Evolutionary conservation across 2,329 filamentous ascomycete species (phyloP), one percentile per base, ranked within the genome.

Genomic region (Aspergillus niger): DNA sequence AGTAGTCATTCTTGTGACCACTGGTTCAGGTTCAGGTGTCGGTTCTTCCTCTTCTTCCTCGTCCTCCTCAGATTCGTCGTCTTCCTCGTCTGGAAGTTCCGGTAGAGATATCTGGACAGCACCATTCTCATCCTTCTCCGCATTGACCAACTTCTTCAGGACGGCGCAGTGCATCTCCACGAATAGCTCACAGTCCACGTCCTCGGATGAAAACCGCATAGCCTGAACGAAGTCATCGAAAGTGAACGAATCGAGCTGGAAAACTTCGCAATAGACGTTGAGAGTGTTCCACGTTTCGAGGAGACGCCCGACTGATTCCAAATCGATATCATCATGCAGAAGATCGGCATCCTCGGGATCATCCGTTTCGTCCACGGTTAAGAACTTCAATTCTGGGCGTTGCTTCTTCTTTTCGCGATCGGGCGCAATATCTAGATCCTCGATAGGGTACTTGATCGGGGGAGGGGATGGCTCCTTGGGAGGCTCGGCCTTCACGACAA

Each of bases 241-340:
- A 0, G 94, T 98, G 72, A 99, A 99, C 0, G 94, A 98, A 75
- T 99, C 95, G 26, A 99, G 83, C 70, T 91, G 87, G 72, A 96
- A 96, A 17, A 97, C 89, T 70, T 97, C 92, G 72, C 92, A 96
- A 73, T 97, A 97, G n/a, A 99, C 94, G 70, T 97, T 99, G 36
- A 99, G 83, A 0, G 93, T 97, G 69, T 97, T 92, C 95, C 95
- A 99, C 0, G 91, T 91, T 77, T 97, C 94, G 24, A 99, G 79
- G 15, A 98, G 80, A 2, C 87, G 84, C 0, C 93, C 92, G n/a
- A 97, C 86, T 3, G 92, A 94, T 68, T 90, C 87, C 86, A 94
- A 95, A 20, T 88, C 80, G 57, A 98, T 87, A 41, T 72, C 67
- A 58, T 72, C 70, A n/a, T 70, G 70, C 66, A 80, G 77, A 15